phyloP scores from a whole-genome alignment of 1,139 yeast genomes.

The Blastobotrys indianensis region DNA sequence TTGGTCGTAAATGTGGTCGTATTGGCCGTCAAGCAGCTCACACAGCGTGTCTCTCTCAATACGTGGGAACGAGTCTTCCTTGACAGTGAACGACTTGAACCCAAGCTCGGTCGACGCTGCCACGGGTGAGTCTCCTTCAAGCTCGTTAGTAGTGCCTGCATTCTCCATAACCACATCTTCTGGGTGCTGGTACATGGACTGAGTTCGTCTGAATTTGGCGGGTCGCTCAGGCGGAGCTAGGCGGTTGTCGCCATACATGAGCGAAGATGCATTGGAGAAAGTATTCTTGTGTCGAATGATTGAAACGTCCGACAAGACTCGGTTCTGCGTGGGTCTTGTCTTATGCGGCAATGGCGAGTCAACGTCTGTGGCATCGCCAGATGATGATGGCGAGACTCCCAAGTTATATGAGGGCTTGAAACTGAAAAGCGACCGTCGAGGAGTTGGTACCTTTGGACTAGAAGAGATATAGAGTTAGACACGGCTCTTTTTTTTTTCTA shows the following conservation, averaged over 20 bases:
- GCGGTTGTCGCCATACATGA: neutral
- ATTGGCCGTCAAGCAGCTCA: conserved; percentile 54
- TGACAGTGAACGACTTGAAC: conserved; percentile 34
- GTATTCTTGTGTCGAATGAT: conserved; percentile 11
- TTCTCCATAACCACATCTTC: conserved; percentile 33
- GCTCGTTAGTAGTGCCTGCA: conserved; percentile 9
- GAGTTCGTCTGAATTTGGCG: conserved; percentile 51
- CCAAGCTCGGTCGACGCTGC: conserved; percentile 20
- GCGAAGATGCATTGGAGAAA: conserved; percentile 1
- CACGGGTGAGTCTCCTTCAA: conserved; percentile 11
- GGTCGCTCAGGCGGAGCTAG: conserved; percentile 12
- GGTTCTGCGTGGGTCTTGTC: conserved; percentile 4
- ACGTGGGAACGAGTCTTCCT: conserved; percentile 68
- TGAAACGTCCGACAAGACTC: conserved; percentile 7
- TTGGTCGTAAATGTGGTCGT: conserved; percentile 51
- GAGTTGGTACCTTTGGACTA: conserved; percentile 30
- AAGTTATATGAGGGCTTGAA: conserved; percentile 6
- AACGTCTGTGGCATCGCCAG: neutral
- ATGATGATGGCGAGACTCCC: neutral
- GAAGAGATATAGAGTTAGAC: conserved; percentile 8
- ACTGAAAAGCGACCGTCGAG: conserved; percentile 30
- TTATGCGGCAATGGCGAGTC: conserved; percentile 6
- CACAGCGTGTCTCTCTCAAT: conserved; percentile 62
- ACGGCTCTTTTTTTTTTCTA: neutral
- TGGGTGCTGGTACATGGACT: conserved; percentile 55